phyloP scores from a whole-genome alignment of 495 filamentous ascomycete genomes.

The Podospora sp. region DNA sequence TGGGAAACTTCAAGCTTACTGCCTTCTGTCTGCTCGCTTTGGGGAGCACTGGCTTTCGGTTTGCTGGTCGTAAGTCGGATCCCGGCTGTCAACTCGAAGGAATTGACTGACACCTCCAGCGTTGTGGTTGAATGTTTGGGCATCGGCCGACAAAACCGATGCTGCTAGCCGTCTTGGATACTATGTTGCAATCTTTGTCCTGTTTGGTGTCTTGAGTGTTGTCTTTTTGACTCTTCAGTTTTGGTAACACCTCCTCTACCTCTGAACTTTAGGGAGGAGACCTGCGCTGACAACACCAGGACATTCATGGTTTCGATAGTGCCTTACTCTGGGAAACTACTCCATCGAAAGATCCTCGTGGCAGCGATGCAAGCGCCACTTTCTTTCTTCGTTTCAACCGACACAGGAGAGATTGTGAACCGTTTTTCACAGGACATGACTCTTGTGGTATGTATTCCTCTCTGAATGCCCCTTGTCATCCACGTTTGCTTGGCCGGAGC shows the following conservation, averaged over 20 bases:
- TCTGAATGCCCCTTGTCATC: too few relatives aligned
- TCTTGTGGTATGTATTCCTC: slow-evolving; percentile 24
- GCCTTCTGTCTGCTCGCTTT: slow-evolving; percentile 23
- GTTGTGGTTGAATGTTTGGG: slow-evolving; percentile 19
- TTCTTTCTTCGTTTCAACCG: slow-evolving; percentile 24
- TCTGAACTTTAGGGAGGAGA: too few relatives aligned
- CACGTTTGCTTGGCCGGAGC: too few relatives aligned
- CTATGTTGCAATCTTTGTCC: slow-evolving; percentile 6
- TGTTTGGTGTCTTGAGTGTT: slow-evolving; percentile 7
- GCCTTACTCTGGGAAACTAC: too few relatives aligned
- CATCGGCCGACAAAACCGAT: slow-evolving; percentile 1
- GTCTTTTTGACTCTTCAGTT: slow-evolving; percentile 7
- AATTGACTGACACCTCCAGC: slow-evolving; percentile 1
- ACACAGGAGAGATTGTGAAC: slow-evolving; percentile 30
- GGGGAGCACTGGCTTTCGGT: slow-evolving; percentile 17
- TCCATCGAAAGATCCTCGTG: too few relatives aligned
- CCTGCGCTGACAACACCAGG: not conserved
- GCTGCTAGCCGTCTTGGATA: not conserved
- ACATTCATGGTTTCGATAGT: not conserved
- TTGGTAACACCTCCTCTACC: not conserved
- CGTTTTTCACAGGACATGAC: slow-evolving; percentile 38
- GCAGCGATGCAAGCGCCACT: too few relatives aligned
- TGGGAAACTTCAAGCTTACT: slow-evolving; percentile 14
- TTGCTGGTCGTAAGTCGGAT: slow-evolving; percentile 19
- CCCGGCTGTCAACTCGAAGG: too few relatives aligned